Conservation (phyloP, 441 rosid species). For the Raphanus hybrid region DNA sequence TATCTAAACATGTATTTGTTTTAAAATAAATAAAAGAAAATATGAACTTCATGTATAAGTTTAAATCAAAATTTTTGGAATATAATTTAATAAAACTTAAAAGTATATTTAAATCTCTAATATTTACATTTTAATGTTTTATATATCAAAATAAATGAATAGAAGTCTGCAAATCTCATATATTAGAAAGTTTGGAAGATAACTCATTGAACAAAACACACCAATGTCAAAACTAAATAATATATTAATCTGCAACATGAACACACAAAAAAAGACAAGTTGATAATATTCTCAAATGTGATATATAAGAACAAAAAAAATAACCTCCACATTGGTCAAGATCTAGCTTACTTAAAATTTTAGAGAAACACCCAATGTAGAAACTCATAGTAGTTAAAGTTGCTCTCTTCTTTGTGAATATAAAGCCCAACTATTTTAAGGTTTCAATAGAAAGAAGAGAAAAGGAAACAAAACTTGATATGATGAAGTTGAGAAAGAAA, state of each 20-base stretch:
- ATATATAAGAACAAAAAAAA: too few relatives aligned
- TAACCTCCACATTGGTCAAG: too few relatives aligned
- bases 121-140: not conserved
- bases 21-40: too few relatives aligned
- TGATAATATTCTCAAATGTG: too few relatives aligned
- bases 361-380: not conserved
- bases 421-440: not conserved
- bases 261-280: too few relatives aligned
- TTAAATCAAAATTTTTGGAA: not conserved
- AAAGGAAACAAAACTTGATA: slow-evolving; percentile 39
- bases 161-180: not conserved
- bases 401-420: not conserved
- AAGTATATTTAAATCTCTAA: not conserved
- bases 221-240: not conserved
- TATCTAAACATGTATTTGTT: too few relatives aligned
- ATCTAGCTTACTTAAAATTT: too few relatives aligned
- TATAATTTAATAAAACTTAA: not conserved
- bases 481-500: slow-evolving; percentile 28
- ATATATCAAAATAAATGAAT: too few relatives aligned
- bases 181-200: not conserved
- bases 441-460: slow-evolving; percentile 6
- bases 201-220: not conserved
- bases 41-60: too few relatives aligned
- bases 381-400: not conserved
- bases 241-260: too few relatives aligned